Conservation (phyloP, 768 basidiomycete species). For the Suillus clintonianus region DNA sequence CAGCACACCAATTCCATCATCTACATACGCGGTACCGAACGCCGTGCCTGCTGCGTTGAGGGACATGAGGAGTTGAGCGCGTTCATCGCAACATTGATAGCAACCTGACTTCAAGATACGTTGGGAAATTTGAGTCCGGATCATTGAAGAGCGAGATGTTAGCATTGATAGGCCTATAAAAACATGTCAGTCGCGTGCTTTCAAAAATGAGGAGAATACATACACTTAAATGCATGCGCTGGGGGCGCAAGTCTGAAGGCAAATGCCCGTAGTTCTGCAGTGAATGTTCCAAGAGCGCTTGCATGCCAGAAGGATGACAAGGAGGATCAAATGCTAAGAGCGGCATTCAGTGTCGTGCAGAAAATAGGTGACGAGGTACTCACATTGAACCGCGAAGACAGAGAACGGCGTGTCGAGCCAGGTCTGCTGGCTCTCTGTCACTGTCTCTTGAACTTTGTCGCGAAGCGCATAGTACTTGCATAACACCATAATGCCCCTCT, state of each 20-base stretch:
- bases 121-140: slow-evolving; percentile 34
- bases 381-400: slow-evolving; percentile 71
- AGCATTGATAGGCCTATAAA: slow-evolving; percentile 46
- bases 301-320: slow-evolving; percentile 62
- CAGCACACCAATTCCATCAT: too few relatives aligned
- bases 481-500: slow-evolving; percentile 62
- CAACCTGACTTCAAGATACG: slow-evolving; percentile 46
- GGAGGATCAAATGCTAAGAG: slow-evolving; percentile 71
- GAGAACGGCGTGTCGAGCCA: slow-evolving; percentile 80
- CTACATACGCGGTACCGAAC: too few relatives aligned
- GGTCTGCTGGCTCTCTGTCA: slow-evolving; percentile 61
- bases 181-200: slow-evolving; percentile 5
- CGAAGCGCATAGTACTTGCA: slow-evolving; percentile 69
- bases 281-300: slow-evolving; percentile 72
- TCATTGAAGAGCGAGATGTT: slow-evolving; percentile 52
- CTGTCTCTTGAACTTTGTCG: slow-evolving; percentile 66
- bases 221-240: slow-evolving; percentile 66
- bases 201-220: slow-evolving; percentile 15
- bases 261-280: slow-evolving; percentile 70
- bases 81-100: too few relatives aligned
- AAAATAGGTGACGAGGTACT: slow-evolving; percentile 26
- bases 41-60: too few relatives aligned
- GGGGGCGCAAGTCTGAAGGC: slow-evolving; percentile 68
- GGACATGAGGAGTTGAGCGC: too few relatives aligned
- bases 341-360: slow-evolving; percentile 10